Percentiles rank a stretch among this genome's conserved stretches.
phyloP scores from a whole-genome alignment of 805 yeast species.

The Zygosaccharomyces gambellarensis region DNA sequence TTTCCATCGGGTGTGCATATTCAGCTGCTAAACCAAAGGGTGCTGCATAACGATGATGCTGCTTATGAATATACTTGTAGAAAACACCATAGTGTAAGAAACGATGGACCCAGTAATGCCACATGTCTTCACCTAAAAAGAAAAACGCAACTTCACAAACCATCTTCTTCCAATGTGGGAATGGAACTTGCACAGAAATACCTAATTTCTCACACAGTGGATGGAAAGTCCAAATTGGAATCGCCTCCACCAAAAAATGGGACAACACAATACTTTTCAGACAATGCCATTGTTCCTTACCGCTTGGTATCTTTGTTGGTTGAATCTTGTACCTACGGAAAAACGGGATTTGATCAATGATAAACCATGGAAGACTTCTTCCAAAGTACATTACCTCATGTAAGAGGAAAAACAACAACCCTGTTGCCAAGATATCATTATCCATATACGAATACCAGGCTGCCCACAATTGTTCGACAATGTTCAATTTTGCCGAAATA shows the following conservation, averaged over 20 bases:
- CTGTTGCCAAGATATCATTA: slow-evolving; percentile 86
- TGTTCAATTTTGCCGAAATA: slow-evolving; percentile 40
- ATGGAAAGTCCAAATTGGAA: slow-evolving; percentile 93
- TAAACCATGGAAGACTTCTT: slow-evolving; percentile 82
- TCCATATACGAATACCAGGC: slow-evolving; percentile 71
- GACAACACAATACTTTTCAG: slow-evolving; percentile 71
- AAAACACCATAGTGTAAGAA: slow-evolving; percentile 76
- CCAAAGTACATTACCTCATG: slow-evolving; percentile 89
- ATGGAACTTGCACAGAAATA: slow-evolving; percentile 69
- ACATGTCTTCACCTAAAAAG: slow-evolving; percentile 79
- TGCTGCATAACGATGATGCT: slow-evolving; percentile 93
- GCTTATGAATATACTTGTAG: slow-evolving; percentile 87
- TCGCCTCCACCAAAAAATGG: slow-evolving; percentile 83
- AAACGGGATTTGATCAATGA: slow-evolving; percentile 73
- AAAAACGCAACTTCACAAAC: slow-evolving; percentile 65
- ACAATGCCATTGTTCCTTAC: slow-evolving; percentile 85
- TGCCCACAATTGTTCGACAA: slow-evolving; percentile 76
- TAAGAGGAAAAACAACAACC: slow-evolving; percentile 64
- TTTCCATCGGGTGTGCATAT: slow-evolving; percentile 94
- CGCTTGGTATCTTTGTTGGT: slow-evolving; percentile 67
- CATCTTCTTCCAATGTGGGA: slow-evolving; percentile 59
- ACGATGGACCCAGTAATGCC: slow-evolving; percentile 95
- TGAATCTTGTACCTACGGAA: slow-evolving; percentile 83
- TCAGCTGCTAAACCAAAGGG: slow-evolving; percentile 95
- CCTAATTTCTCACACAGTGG: slow-evolving; percentile 76